Evolutionary conservation across 306 rosid genomes (phyloP).

Genomic region (Cotoneaster glaucophyllus): DNA sequence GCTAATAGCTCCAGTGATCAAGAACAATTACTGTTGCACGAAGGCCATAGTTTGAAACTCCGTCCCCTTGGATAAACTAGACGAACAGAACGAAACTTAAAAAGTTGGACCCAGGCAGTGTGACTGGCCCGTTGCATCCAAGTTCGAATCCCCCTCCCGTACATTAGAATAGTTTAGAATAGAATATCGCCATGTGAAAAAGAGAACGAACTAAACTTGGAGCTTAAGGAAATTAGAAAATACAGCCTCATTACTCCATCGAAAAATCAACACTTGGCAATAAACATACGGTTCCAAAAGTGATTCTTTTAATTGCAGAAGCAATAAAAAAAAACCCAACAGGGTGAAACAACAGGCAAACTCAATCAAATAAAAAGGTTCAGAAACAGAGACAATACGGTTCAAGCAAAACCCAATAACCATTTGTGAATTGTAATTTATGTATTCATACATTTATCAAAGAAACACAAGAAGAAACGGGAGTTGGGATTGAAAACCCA

Average conservation of each 20-base stretch:
- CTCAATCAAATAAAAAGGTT: neutral
- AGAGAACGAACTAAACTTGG: neutral
- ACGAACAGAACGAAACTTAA: neutral
- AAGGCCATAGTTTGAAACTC: neutral
- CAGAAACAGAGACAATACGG: neutral
- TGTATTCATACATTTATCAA: neutral
- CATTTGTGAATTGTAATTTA: neutral
- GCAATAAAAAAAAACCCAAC: neutral
- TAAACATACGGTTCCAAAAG: neutral
- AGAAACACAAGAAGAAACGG: neutral
- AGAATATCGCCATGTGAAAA: neutral
- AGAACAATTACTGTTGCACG: neutral
- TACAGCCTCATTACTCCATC: neutral
- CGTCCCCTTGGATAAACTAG: neutral
- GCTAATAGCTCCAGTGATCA: neutral
- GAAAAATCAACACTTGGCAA: neutral
- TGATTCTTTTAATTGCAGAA: neutral
- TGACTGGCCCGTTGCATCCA: neutral
- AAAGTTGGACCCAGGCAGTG: neutral
- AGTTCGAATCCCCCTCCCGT: neutral
- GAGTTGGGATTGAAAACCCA: constrained; percentile 12
- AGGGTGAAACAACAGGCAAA: neutral
- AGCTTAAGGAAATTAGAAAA: neutral
- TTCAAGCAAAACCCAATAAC: neutral
- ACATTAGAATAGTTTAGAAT: neutral